Evolutionary conservation across 192 early-diverging fungal genomes (phyloP), one percentile per base, ranked within the genome.

Genomic region (Glomus cerebriforme): DNA sequence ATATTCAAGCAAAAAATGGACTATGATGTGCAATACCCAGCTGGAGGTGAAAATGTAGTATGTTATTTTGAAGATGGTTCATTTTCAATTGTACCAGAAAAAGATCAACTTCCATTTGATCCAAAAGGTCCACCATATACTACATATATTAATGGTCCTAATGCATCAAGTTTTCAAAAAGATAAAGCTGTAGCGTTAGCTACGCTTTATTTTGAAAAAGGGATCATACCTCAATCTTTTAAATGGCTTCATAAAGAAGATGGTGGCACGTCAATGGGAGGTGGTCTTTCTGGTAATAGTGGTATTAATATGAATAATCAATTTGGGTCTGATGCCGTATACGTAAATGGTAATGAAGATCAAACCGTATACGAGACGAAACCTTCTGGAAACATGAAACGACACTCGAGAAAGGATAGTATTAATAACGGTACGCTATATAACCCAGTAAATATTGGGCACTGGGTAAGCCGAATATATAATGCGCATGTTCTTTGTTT

Each of bases 61-160:
- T 88, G 87, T 77, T 90, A 90, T 77, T 90, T 90, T 81, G 89
- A 90, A 81, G 89, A 90, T 60, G 89, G 81, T 17, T 90, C 88
- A 6, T 90, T 79, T 72, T 79, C 78, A 3, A 75, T 63, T 27
- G 78, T 79, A 39, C 26, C 78, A 10, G 78, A 79, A 73, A 58
- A 72, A 59, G 78, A 59, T 59, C 71, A 45, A 39, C 12, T n/a
- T 15, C 68, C 78, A 17, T 79, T 79, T 62, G 78, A 79, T 22
- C 67, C 78, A 37, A 32, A 59, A 7, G 12, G 19, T 62, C 12
- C 6, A 19, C 78, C 78, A 17, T 79, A 87, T 49, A 89, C 83
- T 59, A 80, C 74, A 2, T 89, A 89, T 59, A 69, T 84, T 10
- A 29, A 82, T 72, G 87, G 88, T 22, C 35, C 85, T 5, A 79